Base-by-base conservation (phyloP, 176 grass and related monocot genomes). In the Lolium multiflorum region DNA sequence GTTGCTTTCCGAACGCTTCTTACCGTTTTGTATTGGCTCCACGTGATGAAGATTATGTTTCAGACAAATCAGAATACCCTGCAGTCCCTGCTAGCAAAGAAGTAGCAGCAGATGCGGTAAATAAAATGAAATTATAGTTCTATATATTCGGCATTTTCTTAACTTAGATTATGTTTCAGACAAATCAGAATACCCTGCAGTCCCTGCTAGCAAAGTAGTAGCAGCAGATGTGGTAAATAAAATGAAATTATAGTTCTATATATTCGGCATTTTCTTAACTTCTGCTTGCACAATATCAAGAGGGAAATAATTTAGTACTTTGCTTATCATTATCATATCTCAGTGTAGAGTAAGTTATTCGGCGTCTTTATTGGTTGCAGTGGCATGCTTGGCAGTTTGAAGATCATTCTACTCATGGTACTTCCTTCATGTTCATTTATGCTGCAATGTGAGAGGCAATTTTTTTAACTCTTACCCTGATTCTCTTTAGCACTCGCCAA, bases 1-100 rank as follows among this genome's bases (percentile, higher is more conserved):
- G 96, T 47, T 98, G 96, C n/a, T 59, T 47, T 76, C 96, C 96
- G 3, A 95, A 87, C 70, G 87, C 93, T 82, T 95, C 84, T 65
- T 98, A 92, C 82, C 69, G 86, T 11, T 95, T 95, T 73, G 73
- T 86, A 16, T 58, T 90, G 64, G 59, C 52, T 77, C 3, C 75
- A 22, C 31, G 24, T 6, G 52, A 46, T 63, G 65, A 89, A 56
- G 83, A 85, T 52, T 41, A 2, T 74, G 20, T 10, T 77, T 67
- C 85, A 52, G 26, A 16, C n/a, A 79, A 77, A 81, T 43, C 78
- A 66, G 69, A 89, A 44, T 90, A 84, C 12, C 44, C 15, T 62
- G 80, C 83, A 18, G 52, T 78, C 51, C 91, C 95, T 56, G 55
- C 83, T 80, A 82, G 83, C 51, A 80, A 59, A 78, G 89, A 71